Base-by-base conservation (phyloP, 306 rosid genomes). In the Lotus japonicus region DNA sequence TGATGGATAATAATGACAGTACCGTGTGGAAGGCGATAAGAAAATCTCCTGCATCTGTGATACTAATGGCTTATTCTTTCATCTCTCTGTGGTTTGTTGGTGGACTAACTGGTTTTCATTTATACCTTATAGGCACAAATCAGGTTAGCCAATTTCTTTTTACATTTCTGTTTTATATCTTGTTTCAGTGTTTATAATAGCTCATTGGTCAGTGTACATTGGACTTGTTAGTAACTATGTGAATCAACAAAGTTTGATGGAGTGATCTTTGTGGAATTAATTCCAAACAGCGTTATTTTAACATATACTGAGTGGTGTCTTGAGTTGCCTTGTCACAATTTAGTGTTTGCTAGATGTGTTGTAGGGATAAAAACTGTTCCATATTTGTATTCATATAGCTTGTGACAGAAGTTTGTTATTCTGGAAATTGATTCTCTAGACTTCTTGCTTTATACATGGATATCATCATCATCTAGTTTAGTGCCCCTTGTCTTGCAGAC, bases 51-150 rank as follows among this genome's bases (percentile, higher is more conserved):
- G 87, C 86, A 19, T 89, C 98, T 28, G 89, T 89, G 74, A 78
- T 92, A 66, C 80, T 92, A 64, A 89, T 92, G 92, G 88, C 79
- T 33, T 92, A 86, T 71, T 89, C 89, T 79, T 92, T 87, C 80
- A 79, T 92, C 69, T 83, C 95, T 36, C 78, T 89, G 44, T 92
- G 96, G 98, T 92, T 92, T 78, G 95, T 92, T 77, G 98, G 96
- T 75, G 98, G 98, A 55, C 81, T 92, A 64, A 89, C 96, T 26
- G 96, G 95, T 72, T 92, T 89, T 77, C 98, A 92, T 79, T 66
- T 86, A 76, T 92, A 92, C 86, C 96, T 92, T 23, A 87, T 87
- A 62, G 90, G 91, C 75, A 79, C 90, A 71, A 89, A 92, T 72
- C 96, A 92, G 95, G 98, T 92, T 49, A 66, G 92, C 81, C 71